These are phyloP conservation scores for Dendrobium catenatum DNA, from an alignment of 106 monocot species.

Conservation along the genomic window DNA sequence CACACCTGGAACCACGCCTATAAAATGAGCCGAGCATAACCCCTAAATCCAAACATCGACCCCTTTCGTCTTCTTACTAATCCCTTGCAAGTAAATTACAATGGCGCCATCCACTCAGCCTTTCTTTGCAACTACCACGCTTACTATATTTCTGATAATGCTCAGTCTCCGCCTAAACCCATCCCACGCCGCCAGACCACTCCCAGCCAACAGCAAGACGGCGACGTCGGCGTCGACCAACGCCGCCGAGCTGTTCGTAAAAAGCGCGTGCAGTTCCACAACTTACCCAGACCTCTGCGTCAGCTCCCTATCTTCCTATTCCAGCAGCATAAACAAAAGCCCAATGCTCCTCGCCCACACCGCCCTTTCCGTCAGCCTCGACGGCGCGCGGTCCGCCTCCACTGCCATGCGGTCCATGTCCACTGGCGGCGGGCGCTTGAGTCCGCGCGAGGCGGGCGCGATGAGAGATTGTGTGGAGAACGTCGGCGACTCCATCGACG, in stretches of 20 bases:
- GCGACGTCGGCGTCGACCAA: too few relatives aligned
- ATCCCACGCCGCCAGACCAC: too few relatives aligned
- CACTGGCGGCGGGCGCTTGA: not conserved
- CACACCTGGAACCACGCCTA: too few relatives aligned
- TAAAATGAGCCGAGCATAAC: too few relatives aligned
- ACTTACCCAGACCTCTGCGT: slow-evolving; percentile 18
- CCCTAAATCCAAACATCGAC: too few relatives aligned
- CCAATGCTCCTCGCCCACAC: slow-evolving; percentile 6
- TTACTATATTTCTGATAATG: too few relatives aligned
- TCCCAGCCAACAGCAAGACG: too few relatives aligned
- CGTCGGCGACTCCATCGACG: not conserved
- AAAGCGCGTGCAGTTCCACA: slow-evolving; percentile 9
- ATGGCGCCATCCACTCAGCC: too few relatives aligned
- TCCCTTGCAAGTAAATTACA: too few relatives aligned
- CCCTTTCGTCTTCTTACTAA: too few relatives aligned
- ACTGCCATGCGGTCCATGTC: not conserved
- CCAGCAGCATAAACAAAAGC: slow-evolving; percentile 1
- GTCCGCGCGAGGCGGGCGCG: not conserved
- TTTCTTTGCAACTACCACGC: too few relatives aligned
- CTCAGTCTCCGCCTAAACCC: too few relatives aligned
- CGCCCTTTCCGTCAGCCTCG: slow-evolving; percentile 18
- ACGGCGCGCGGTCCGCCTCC: not conserved
- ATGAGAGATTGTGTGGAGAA: not conserved
- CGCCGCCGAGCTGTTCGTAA: slow-evolving; percentile 7
- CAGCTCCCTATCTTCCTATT: slow-evolving; percentile 17